Percentiles rank a stretch among this genome's conserved stretches.
Evolutionary conservation across 805 yeast genomes (phyloP).

Genomic region (Starmerella geochares): DNA sequence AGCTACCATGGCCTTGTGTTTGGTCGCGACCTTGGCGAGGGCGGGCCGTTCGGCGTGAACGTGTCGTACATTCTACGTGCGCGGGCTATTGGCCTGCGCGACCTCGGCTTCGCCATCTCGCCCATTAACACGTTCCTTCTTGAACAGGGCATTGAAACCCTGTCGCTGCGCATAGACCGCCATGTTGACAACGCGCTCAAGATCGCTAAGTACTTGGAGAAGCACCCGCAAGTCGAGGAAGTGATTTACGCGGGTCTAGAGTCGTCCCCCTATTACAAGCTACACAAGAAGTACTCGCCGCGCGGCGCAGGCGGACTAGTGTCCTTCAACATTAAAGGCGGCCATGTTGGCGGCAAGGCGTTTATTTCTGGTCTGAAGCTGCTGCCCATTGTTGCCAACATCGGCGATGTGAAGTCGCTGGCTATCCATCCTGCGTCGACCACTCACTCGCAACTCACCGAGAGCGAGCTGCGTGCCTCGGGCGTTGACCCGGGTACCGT

Average conservation of each 20-base stretch:
- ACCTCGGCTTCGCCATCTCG: slow-evolving; percentile 77
- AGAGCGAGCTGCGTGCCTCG: slow-evolving; percentile 66
- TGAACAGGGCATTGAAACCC: slow-evolving; percentile 87
- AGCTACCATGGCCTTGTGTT: slow-evolving; percentile 85
- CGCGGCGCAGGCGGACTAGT: slow-evolving; percentile 80
- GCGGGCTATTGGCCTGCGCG: slow-evolving; percentile 42
- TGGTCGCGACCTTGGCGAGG: slow-evolving; percentile 52
- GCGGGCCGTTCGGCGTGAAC: slow-evolving; percentile 12
- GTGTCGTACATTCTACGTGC: slow-evolving; percentile 23
- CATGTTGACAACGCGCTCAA: slow-evolving; percentile 73
- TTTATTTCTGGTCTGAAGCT: slow-evolving; percentile 76
- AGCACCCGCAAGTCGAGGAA: slow-evolving; percentile 59
- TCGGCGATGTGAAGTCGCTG: slow-evolving; percentile 91
- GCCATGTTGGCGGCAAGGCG: slow-evolving; percentile 62
- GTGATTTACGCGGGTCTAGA: slow-evolving; percentile 88
- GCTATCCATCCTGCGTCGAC: slow-evolving; percentile 95
- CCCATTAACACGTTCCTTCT: slow-evolving; percentile 84
- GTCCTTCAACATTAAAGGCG: slow-evolving; percentile 77
- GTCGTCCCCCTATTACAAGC: slow-evolving; percentile 65
- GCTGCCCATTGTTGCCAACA: slow-evolving; percentile 90
- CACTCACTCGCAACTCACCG: slow-evolving; percentile 83
- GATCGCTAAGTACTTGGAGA: slow-evolving; percentile 67
- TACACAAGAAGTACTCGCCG: slow-evolving; percentile 70
- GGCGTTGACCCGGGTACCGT: slow-evolving; percentile 86
- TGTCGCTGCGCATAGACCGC: slow-evolving; percentile 88